These are phyloP conservation scores for Exophiala aquamarina DNA, from an alignment of 2,329 filamentous ascomycete genomes.

Conservation along the genomic window DNA sequence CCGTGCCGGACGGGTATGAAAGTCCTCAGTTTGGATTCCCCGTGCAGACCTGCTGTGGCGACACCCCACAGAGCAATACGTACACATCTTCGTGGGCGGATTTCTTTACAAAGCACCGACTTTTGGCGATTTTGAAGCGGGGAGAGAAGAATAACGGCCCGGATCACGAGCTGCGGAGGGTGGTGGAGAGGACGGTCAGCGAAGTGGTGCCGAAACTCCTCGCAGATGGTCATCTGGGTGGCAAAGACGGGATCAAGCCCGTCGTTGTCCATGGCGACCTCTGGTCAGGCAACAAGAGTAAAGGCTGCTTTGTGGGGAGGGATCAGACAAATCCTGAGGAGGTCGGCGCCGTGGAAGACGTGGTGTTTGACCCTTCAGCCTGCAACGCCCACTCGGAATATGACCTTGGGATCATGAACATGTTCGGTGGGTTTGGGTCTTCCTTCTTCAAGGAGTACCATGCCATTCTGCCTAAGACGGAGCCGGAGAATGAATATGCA, in stretches of 20 bases:
- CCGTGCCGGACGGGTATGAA: constrained; percentile 58
- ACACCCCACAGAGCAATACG: constrained; percentile 76
- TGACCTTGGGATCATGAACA: constrained; percentile 89
- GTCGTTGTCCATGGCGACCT: constrained; percentile 88
- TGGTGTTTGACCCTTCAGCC: constrained; percentile 78
- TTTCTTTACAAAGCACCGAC: constrained; percentile 77
- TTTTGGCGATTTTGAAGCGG: constrained; percentile 63
- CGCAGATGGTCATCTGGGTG: constrained; percentile 64
- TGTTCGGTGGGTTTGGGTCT: constrained; percentile 85
- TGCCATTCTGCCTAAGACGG: constrained; percentile 70
- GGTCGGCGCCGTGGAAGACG: constrained; percentile 60
- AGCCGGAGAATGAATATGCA: constrained; percentile 80
- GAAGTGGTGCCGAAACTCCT: constrained; percentile 75
- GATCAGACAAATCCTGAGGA: constrained; percentile 29
- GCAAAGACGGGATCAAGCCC: constrained; percentile 61
- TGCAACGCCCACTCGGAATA: constrained; percentile 88
- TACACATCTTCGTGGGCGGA: constrained; percentile 75
- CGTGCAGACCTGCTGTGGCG: constrained; percentile 80
- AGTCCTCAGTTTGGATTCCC: constrained; percentile 78
- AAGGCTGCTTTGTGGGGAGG: constrained; percentile 59
- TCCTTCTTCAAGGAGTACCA: constrained; percentile 78
- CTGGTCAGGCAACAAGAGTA: constrained; percentile 84
- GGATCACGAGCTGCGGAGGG: constrained; percentile 60
- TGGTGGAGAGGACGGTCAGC: constrained; percentile 65
- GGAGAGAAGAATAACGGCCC: constrained; percentile 62